Evolutionary conservation across 306 rosid species (phyloP).

Genomic region (Citrullus colocynthis): DNA sequence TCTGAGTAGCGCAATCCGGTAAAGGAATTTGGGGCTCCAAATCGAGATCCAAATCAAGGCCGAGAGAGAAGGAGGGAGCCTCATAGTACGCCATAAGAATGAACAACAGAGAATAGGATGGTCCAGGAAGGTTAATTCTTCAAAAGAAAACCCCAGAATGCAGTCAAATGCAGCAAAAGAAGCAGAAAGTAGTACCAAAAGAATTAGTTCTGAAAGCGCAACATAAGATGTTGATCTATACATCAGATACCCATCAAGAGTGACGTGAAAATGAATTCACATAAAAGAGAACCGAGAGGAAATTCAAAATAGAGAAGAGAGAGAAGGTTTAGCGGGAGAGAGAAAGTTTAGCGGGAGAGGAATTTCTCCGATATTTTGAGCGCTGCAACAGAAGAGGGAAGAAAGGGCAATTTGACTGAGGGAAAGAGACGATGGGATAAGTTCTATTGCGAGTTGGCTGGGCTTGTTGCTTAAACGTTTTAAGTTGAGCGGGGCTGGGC

Average conservation of each 20-base stretch:
- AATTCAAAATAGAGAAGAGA: neutral
- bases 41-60: slow-evolving; percentile 41
- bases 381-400: neutral
- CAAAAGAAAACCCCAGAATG: neutral
- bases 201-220: neutral
- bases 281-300: neutral
- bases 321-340: neutral
- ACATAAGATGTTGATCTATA: neutral
- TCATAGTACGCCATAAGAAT: slow-evolving; percentile 43
- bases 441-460: no score
- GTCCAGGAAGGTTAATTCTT: neutral
- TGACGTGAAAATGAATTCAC: neutral
- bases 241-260: neutral
- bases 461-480: no score
- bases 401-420: neutral
- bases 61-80: slow-evolving; percentile 72
- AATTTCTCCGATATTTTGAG: neutral
- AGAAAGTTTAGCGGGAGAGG: neutral
- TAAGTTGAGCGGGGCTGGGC: no score
- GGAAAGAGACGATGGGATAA: no score
- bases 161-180: neutral
- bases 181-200: neutral
- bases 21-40: slow-evolving; percentile 18
- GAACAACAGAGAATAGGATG: neutral
- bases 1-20: neutral